Evolutionary conservation across 179 eudicot genomes (phyloP).

Genomic region (Heliamphora ciliata): DNA sequence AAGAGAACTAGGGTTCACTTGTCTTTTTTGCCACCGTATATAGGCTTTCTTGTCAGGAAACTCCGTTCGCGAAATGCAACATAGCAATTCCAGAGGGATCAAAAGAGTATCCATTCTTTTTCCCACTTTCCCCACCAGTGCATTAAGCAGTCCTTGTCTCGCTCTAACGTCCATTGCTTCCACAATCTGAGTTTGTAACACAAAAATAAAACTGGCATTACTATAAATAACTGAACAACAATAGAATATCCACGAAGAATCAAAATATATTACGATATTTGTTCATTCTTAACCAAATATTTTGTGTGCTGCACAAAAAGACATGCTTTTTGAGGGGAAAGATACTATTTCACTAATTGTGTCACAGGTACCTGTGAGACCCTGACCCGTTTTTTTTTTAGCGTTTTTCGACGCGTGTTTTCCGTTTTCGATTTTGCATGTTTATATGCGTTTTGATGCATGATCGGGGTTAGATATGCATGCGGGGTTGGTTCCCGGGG

Average conservation of each 20-base stretch:
- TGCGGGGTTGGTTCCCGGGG: too few species aligned
- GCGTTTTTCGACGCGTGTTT: too few species aligned
- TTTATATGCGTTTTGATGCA: too few species aligned
- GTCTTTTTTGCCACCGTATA: constrained; percentile 97
- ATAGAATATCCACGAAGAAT: background rate
- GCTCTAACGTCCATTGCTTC: constrained; percentile 97
- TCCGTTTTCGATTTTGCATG: too few species aligned
- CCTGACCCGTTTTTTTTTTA: too few species aligned
- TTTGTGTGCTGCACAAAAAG: too few species aligned
- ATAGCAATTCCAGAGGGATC: constrained; percentile 79
- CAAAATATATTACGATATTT: background rate
- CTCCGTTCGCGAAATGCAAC: constrained; percentile 85
- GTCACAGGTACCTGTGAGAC: too few species aligned
- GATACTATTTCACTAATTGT: too few species aligned
- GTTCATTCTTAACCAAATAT: too few species aligned
- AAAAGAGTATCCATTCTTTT: constrained; percentile 98
- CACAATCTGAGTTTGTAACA: constrained; percentile 49
- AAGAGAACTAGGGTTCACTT: constrained; percentile 41
- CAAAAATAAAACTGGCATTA: background rate
- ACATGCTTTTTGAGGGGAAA: too few species aligned
- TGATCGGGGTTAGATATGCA: too few species aligned
- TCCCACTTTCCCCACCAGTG: constrained; percentile 82
- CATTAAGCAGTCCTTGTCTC: constrained; percentile 88
- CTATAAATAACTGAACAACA: background rate
- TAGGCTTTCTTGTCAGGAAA: constrained; percentile 96